Evolutionary conservation across 148 eudicot species (phyloP), one percentile per base, ranked within the genome.

Genomic region (Chenopodium formosanum): DNA sequence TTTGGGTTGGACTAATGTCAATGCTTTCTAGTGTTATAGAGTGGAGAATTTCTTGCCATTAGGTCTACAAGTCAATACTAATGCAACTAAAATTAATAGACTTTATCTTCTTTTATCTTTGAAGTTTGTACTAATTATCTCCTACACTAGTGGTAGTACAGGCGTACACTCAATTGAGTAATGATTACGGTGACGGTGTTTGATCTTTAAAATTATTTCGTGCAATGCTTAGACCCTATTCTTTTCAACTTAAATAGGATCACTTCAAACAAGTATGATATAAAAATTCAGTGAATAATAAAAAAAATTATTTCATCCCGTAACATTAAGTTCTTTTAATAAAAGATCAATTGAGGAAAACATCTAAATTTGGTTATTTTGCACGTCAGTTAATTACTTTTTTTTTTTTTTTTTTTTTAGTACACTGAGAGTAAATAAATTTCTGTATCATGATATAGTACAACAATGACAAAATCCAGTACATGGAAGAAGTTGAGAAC

Each of bases 41-140:
- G 72, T 81, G 70, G 29, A 72, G 69, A 80, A 37, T 64, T 73
- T 80, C 81, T 65, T 85, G 79, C 50, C 66, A 74, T 52, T 79
- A 25, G 75, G 78, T 81, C 74, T 34, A 31, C 16, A 14, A 71
- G 87, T 85, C 87, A 81, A 81, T 47, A 78, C 78, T 68, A 56
- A 25, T 77, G 40, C 74, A 76, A 46, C 71, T 77, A 81, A 77
- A 23, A 79, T 80, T 71, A 81, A 77, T 25, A 47, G 74, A 40
- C 47, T 40, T 44, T 50, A 80, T 11, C 27, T 48, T 70, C 58
- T 77, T 40, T 56, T 34, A 69, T 62, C 50, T 69, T 25, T 73
- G 63, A 14, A 50, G 53, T 50, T 50, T 50, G 53, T 50, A 46
- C 9, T 25, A 20, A 2, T 32, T 4, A 72, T 72, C 19, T 72